A percentile compares a stretch with the other conserved stretches of the same genome.
Conservation (phyloP, 208 protist species). For the Leishmania tarentolae region DNA sequence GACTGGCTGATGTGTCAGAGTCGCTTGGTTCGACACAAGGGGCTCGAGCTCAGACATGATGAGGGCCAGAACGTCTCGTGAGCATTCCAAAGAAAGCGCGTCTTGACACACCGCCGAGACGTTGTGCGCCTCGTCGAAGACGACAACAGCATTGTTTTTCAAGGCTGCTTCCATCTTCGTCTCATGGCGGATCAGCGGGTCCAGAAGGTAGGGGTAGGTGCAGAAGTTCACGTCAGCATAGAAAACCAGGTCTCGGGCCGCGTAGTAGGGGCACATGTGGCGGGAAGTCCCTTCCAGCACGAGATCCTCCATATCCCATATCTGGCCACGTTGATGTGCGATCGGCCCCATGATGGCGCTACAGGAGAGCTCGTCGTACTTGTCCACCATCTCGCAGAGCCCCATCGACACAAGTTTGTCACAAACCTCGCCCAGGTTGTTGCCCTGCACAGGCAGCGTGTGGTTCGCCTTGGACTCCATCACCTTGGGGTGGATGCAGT, state of each 20-base stretch:
- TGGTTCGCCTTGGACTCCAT: slow-evolving; percentile 47
- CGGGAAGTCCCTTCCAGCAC: slow-evolving; percentile 62
- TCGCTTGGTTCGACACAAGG: slow-evolving; percentile 29
- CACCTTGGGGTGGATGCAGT: slow-evolving; percentile 92
- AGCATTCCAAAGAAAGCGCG: slow-evolving; percentile 55
- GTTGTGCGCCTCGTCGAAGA: slow-evolving; percentile 98
- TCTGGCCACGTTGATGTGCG: slow-evolving; percentile 25
- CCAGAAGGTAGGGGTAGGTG: slow-evolving; percentile 98
- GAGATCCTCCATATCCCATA: slow-evolving; percentile 95
- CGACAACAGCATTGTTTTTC: slow-evolving; percentile 83
- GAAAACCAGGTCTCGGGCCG: slow-evolving; percentile 77
- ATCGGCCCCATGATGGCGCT: slow-evolving; percentile 50
- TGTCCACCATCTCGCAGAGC: slow-evolving; percentile 65
- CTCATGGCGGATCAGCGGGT: slow-evolving; percentile 89
- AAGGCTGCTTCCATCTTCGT: slow-evolving; percentile 79
- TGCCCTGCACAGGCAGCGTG: slow-evolving; percentile 64
- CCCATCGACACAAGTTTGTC: slow-evolving; percentile 78
- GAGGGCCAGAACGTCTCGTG: slow-evolving; percentile 34
- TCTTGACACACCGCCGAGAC: slow-evolving; percentile 78
- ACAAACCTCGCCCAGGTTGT: slow-evolving; percentile 86
- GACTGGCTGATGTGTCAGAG: slow-evolving; percentile 6
- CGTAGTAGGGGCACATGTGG: slow-evolving; percentile 95
- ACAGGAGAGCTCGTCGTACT: slow-evolving; percentile 55
- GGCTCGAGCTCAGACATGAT: slow-evolving; percentile 58
- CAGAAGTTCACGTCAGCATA: slow-evolving; percentile 94